Conservation (phyloP, 495 filamentous ascomycete genomes). For the Trichoderma virens region DNA sequence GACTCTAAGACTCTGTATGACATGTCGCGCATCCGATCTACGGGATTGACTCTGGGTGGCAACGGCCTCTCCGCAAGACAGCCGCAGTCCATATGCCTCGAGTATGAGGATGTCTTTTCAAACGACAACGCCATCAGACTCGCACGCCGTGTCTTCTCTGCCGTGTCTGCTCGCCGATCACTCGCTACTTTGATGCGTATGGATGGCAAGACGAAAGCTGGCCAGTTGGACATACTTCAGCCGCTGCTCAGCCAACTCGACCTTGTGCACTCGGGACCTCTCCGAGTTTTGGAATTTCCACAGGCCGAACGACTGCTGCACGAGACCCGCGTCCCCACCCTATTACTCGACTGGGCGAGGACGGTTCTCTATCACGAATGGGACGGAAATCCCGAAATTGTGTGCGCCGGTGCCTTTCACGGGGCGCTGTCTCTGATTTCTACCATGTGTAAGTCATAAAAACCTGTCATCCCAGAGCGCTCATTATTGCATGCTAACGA, state of each 20-base stretch:
- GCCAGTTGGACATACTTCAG: constrained; percentile 36
- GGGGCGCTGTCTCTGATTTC: constrained; percentile 66
- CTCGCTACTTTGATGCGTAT: constrained; percentile 37
- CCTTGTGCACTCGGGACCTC: constrained; percentile 31
- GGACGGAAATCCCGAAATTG: constrained; percentile 64
- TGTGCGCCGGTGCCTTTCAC: constrained; percentile 57
- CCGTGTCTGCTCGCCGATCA: constrained; percentile 39
- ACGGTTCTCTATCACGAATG: constrained; percentile 68
- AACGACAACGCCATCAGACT: constrained; percentile 43
- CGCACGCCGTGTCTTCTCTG: constrained; percentile 41
- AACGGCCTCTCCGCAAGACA: constrained; percentile 29
- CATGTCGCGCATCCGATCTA: constrained; percentile 46
- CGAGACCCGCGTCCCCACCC: constrained; percentile 43
- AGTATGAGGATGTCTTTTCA: constrained; percentile 49
- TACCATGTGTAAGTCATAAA: constrained; percentile 54
- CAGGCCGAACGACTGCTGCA: constrained; percentile 38
- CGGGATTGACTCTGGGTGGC: constrained; percentile 31
- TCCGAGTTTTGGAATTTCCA: constrained; percentile 36
- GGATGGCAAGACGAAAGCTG: constrained; percentile 18
- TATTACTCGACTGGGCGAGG: constrained; percentile 71
- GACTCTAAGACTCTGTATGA: constrained; percentile 36
- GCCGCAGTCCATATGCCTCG: constrained; percentile 37
- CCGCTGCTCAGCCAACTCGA: constrained; percentile 42
- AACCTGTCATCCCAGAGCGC: background rate
- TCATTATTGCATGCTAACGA: background rate